phyloP scores from a whole-genome alignment of 805 yeast genomes.

The Nakazawaea holstii region DNA sequence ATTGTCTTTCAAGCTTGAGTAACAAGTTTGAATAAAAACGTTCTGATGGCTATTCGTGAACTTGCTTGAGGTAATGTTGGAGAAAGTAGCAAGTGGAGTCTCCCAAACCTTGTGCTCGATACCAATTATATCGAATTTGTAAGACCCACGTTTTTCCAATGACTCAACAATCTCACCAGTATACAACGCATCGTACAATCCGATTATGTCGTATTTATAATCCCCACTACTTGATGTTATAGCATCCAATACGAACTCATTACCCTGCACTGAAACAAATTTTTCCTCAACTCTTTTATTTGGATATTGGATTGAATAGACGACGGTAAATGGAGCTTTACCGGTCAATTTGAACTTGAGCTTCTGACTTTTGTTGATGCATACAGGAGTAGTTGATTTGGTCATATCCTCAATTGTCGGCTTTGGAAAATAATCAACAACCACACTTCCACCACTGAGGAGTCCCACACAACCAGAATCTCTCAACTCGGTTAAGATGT shows the following conservation, averaged over 20 bases:
- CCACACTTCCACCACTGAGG: conserved; percentile 19
- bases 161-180: conserved; percentile 30
- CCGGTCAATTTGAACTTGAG: conserved; percentile 44
- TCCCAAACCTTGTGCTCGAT: conserved; percentile 51
- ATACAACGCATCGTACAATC: conserved; percentile 64
- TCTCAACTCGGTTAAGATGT: conserved; percentile 31
- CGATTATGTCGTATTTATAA: conserved; percentile 55
- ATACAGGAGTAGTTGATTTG: conserved; percentile 13
- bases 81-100: conserved; percentile 49
- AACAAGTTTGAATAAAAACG: conserved; percentile 22
- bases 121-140: conserved; percentile 26
- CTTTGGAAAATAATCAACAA: conserved; percentile 23
- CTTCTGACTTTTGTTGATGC: conserved; percentile 20
- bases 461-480: conserved; percentile 43
- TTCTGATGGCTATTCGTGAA: conserved; percentile 3
- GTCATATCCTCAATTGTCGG: conserved; percentile 19
- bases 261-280: conserved; percentile 42
- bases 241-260: conserved; percentile 28
- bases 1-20: conserved; percentile 18
- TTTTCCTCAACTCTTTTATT: conserved; percentile 38
- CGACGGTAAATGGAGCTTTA: conserved; percentile 59
- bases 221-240: conserved; percentile 46
- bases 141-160: conserved; percentile 17
- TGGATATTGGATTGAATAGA: conserved; percentile 59
- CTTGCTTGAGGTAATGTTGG: background rate